Conservation (phyloP, 192 early-diverging fungal species). For the Backusella luteola region DNA sequence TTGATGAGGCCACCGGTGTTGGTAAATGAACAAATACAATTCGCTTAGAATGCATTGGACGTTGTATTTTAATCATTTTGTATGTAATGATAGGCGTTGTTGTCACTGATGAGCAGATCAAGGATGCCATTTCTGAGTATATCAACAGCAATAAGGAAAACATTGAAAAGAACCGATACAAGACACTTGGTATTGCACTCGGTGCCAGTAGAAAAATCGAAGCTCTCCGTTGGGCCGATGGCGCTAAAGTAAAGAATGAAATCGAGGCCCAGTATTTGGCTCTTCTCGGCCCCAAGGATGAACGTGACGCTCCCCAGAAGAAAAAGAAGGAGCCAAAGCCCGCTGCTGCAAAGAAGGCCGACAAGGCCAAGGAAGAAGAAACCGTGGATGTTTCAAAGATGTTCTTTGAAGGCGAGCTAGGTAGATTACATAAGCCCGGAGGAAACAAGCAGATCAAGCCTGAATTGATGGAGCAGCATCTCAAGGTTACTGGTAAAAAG, state of each 20-base stretch:
- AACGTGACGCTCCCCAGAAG: constrained; percentile 73
- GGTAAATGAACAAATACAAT: constrained; percentile 49
- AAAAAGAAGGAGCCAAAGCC: constrained; percentile 64
- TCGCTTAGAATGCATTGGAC: neutral
- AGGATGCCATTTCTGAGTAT: constrained; percentile 57
- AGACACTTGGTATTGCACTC: constrained; percentile 73
- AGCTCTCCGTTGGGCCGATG: constrained; percentile 87
- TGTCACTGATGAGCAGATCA: constrained; percentile 78
- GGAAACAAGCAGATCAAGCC: constrained; percentile 96
- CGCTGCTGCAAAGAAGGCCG: constrained; percentile 31
- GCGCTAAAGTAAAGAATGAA: constrained; percentile 81
- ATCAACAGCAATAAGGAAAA: constrained; percentile 67
- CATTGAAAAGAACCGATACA: constrained; percentile 84
- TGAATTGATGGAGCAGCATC: constrained; percentile 85
- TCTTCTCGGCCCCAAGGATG: constrained; percentile 97
- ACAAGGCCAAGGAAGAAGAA: constrained; percentile 27
- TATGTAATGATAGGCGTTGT: constrained; percentile 63
- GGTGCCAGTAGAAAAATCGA: constrained; percentile 67
- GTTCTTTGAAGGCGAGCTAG: constrained; percentile 93
- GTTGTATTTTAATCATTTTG: neutral
- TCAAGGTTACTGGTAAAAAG: constrained; percentile 84
- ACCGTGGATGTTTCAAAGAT: constrained; percentile 53
- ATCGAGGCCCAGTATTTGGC: constrained; percentile 83
- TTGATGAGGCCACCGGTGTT: constrained; percentile 90
- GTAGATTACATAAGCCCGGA: constrained; percentile 90